These are phyloP conservation scores for Bipolaris cookei DNA, from an alignment of 2,329 filamentous ascomycete genomes.

Conservation along the genomic window DNA sequence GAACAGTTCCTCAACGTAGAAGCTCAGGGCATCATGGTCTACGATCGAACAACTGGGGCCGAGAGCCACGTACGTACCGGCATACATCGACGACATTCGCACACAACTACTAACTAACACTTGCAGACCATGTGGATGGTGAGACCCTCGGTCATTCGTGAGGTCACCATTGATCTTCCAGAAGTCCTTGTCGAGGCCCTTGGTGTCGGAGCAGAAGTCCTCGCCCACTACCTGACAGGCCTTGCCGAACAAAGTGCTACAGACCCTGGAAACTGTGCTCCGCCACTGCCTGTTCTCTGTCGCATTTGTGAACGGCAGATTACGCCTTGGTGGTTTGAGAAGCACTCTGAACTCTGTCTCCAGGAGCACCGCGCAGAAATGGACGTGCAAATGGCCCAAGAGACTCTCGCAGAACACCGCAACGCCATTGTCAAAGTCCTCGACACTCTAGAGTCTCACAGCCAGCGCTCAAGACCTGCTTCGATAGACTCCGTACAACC, in stretches of 20 bases:
- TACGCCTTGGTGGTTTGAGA: conserved; percentile 99
- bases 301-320: conserved; percentile 98
- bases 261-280: conserved; percentile 76
- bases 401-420: conserved; percentile 88
- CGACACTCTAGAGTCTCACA: conserved; percentile 84
- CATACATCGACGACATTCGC: neutral
- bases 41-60: conserved; percentile 82
- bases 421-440: conserved; percentile 94
- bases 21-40: conserved; percentile 98
- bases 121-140: conserved; percentile 99
- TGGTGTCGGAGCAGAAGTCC: conserved; percentile 90
- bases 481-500: conserved; percentile 57
- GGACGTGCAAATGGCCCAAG: conserved; percentile 96
- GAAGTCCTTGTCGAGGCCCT: conserved; percentile 88
- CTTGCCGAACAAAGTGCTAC: conserved; percentile 83
- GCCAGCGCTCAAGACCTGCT: conserved; percentile 64
- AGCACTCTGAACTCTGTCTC: conserved; percentile 93
- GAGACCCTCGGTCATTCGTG: conserved; percentile 84
- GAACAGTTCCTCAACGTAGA: conserved; percentile 77
- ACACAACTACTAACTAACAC: conserved; percentile 27
- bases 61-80: conserved; percentile 80
- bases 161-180: conserved; percentile 95
- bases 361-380: conserved; percentile 97
- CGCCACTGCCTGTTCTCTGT: conserved; percentile 85
- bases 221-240: conserved; percentile 90